Percentiles rank a stretch among this genome's conserved stretches.
Conservation (phyloP, 2,329 filamentous ascomycete species). For the Epicoccum sorghinum region DNA sequence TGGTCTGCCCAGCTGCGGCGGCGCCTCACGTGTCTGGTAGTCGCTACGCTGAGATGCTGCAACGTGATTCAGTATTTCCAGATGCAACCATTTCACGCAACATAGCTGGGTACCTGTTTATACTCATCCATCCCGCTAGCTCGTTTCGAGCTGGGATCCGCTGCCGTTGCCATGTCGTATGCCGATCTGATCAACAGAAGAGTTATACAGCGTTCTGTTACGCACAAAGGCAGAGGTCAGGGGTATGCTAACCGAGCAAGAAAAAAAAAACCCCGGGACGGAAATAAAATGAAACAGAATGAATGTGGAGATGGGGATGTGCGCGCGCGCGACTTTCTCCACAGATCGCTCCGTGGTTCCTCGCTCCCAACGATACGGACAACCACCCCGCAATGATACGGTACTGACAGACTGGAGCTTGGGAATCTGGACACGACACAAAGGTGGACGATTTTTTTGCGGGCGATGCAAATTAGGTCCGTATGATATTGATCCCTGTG, state of each 20-base stretch:
- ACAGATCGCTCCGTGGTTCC: no score
- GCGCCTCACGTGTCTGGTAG: background rate
- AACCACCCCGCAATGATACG: background rate
- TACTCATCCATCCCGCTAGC: conserved; percentile 12
- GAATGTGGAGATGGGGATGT: no score
- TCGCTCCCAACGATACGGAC: background rate
- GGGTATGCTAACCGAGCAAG: background rate
- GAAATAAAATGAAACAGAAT: no score
- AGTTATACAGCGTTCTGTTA: background rate
- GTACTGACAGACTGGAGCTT: conserved; percentile 1
- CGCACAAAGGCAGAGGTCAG: background rate
- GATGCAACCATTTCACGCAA: no score
- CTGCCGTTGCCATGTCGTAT: background rate
- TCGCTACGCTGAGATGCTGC: conserved; percentile 11
- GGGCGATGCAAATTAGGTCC: conserved; percentile 3
- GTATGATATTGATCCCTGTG: conserved; percentile 7
- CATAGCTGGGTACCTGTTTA: conserved; percentile 6
- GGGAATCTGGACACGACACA: background rate
- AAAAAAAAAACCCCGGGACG: no score
- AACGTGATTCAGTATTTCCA: background rate
- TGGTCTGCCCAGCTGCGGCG: conserved; percentile 15
- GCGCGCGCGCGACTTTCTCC: no score
- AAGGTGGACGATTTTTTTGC: conserved; percentile 5
- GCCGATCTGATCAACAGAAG: background rate
- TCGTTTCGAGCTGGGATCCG: conserved; percentile 4